Evolutionary conservation across 1,284 basidiomycete genomes (phyloP), one percentile per base, ranked within the genome.

Genomic region (Puccinia coronata): DNA sequence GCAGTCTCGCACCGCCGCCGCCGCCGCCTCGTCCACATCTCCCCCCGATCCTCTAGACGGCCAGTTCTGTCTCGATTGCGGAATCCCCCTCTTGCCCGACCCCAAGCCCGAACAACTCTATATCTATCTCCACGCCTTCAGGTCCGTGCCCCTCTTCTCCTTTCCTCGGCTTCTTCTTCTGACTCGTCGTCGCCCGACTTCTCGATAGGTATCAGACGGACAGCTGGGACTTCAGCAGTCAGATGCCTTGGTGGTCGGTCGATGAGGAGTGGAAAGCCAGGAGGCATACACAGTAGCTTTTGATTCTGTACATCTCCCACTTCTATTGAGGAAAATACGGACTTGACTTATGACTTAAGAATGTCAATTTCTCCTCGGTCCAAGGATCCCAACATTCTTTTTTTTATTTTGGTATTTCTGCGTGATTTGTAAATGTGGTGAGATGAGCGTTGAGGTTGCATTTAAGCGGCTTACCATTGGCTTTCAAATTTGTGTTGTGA

Each of bases 81-180:
- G 92, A 86, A 88, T 96, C 41, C 95, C 95, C 20, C 87, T 97
- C 12, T 91, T 95, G 77, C 93, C 94, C 11, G 95, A 98, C 86
- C 95, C 95, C 0, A 91, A 91, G 84, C 94, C 94, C 1, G 93
- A 95, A 86, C 91, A 91, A 82, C 87, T 97, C 81, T 97, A 94
- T 86, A 98, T 98, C 83, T 98, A 95, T 87, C 87, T 98, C 84
- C 95, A 98, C 85, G 95, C 95, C 16, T 87, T 93, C 84, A 89
- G 90, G 84, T 97, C 95, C 72, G 71, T 73, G 8, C 47, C 23
- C 36, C 18, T 53, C 34, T 34, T 72, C 25, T 72, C n/a, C 12
- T 34, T 8, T 28, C 6, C 1, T 11, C 16, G 41, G 28, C n/a
- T 23, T n/a, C 61, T n/a, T 49, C 9, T 49, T 41, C 28, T 12